Evolutionary conservation across 768 basidiomycete genomes (phyloP).

Genomic region (Collybia sp.): DNA sequence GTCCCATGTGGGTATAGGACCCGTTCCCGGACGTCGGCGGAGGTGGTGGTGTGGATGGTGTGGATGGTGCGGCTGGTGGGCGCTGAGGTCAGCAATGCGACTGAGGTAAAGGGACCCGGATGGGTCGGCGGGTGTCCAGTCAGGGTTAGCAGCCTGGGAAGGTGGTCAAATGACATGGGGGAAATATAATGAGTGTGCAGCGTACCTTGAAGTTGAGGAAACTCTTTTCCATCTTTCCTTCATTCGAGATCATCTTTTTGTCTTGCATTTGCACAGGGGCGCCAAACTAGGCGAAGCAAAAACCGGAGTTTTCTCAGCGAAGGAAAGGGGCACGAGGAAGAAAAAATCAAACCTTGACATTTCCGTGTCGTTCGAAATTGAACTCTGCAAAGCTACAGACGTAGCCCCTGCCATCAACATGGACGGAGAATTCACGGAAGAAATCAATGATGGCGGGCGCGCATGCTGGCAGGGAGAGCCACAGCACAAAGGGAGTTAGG

Average conservation of each 20-base stretch:
- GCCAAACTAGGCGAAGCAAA: constrained; percentile 58
- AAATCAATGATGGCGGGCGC: constrained; percentile 94
- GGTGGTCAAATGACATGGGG: background rate
- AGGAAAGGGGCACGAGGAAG: background rate
- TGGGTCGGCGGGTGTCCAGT: constrained; percentile 92
- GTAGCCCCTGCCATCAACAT: constrained; percentile 94
- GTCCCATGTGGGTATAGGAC: constrained; percentile 1
- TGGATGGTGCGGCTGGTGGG: constrained; percentile 36
- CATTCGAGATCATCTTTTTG: constrained; percentile 76
- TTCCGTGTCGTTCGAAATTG: constrained; percentile 93
- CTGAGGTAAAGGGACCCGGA: constrained; percentile 87
- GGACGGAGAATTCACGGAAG: constrained; percentile 96
- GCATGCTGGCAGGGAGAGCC: constrained; percentile 87
- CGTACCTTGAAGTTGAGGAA: constrained; percentile 87
- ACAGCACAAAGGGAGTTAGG: constrained; percentile 90
- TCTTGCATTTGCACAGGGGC: constrained; percentile 68
- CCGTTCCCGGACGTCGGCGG: constrained; percentile 19
- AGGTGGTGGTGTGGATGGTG: constrained; percentile 31
- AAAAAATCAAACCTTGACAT: constrained; percentile 61
- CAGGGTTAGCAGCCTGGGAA: constrained; percentile 80
- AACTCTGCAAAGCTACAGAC: constrained; percentile 99
- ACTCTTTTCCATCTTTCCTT: constrained; percentile 99
- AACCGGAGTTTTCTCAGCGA: background rate
- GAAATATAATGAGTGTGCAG: background rate
- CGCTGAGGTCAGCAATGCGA: constrained; percentile 70